phyloP scores from a whole-genome alignment of 768 basidiomycete genomes.

The Boletus vermiculosoides region DNA sequence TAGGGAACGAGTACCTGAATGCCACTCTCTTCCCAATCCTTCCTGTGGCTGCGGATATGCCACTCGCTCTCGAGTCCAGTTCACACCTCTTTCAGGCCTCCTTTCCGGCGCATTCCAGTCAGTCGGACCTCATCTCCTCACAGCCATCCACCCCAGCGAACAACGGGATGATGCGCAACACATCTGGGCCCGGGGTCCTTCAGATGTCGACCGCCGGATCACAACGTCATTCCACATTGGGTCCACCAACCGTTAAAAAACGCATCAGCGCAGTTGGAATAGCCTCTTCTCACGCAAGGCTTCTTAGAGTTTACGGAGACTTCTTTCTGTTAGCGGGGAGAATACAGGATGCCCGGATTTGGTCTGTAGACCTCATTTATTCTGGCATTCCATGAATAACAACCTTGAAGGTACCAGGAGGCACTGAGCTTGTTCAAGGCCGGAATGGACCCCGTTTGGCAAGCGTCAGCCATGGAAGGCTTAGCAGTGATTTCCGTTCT shows the following conservation, averaged over 20 bases:
- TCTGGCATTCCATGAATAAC: slow-evolving; percentile 14
- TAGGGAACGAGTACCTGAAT: slow-evolving; percentile 85
- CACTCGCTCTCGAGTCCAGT: slow-evolving; percentile 50
- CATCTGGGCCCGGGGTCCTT: slow-evolving; percentile 37
- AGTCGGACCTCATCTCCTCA: slow-evolving; percentile 48
- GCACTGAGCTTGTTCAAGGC: slow-evolving; percentile 74
- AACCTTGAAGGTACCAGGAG: slow-evolving; percentile 72
- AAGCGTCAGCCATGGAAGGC: slow-evolving; percentile 85
- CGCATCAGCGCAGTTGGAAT: slow-evolving; percentile 62
- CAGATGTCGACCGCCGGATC: slow-evolving; percentile 19
- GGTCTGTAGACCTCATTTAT: slow-evolving; percentile 47
- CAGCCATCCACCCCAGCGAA: slow-evolving; percentile 25
- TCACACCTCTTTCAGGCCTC: slow-evolving; percentile 43
- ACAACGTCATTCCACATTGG: slow-evolving; percentile 54
- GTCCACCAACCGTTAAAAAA: slow-evolving; percentile 48
- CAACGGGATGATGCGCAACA: slow-evolving; percentile 51
- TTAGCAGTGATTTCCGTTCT: slow-evolving; percentile 75
- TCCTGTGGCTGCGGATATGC: slow-evolving; percentile 60
- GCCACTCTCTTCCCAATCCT: slow-evolving; percentile 61
- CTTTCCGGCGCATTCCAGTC: slow-evolving; percentile 50
- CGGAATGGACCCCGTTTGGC: slow-evolving; percentile 81
- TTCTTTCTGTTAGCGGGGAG: slow-evolving; percentile 87
- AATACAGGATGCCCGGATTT: slow-evolving; percentile 74
- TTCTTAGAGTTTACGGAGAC: slow-evolving; percentile 87
- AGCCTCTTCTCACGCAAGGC: slow-evolving; percentile 77